Percentiles rank a stretch among this genome's conserved stretches.
phyloP scores from a whole-genome alignment of 1,139 yeast species.

The Schwanniomyces etchellsii region DNA sequence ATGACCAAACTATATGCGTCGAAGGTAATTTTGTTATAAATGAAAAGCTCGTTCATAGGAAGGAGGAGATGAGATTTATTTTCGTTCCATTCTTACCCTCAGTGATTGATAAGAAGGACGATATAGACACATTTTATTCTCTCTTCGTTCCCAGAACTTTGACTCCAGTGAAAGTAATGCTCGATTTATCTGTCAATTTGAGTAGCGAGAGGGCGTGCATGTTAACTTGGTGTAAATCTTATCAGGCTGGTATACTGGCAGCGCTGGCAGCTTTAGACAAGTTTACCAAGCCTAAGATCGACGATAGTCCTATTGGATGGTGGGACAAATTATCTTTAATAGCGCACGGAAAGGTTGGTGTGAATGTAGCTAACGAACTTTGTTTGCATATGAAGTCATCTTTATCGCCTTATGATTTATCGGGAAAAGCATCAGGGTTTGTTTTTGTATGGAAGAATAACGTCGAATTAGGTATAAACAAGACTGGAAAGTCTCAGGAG shows the following conservation, averaged over 20 bases:
- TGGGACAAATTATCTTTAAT: slow-evolving; percentile 47
- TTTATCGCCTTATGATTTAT: slow-evolving; percentile 66
- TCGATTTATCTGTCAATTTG: slow-evolving; percentile 30
- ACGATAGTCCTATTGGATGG: slow-evolving; percentile 81
- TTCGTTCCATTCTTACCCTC: slow-evolving; percentile 45
- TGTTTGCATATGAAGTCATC: slow-evolving; percentile 61
- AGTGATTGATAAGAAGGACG: slow-evolving; percentile 13
- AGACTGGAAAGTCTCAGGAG: slow-evolving; percentile 54
- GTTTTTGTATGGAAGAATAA: slow-evolving; percentile 71
- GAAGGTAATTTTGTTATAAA: slow-evolving; percentile 38
- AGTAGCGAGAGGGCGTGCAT: slow-evolving; percentile 35
- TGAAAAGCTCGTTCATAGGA: slow-evolving; percentile 29
- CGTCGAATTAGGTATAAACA: slow-evolving; percentile 57
- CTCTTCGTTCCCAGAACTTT: slow-evolving; percentile 38
- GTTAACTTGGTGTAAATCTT: slow-evolving; percentile 41
- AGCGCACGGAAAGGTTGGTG: slow-evolving; percentile 44
- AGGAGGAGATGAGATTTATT: slow-evolving; percentile 40
- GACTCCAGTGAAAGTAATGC: slow-evolving; percentile 39
- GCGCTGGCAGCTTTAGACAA: slow-evolving; percentile 41
- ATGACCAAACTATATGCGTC: slow-evolving; percentile 24
- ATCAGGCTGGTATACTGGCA: slow-evolving; percentile 34
- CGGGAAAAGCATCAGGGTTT: slow-evolving; percentile 73
- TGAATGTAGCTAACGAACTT: slow-evolving; percentile 48
- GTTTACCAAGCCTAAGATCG: slow-evolving; percentile 67
- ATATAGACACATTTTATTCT: slow-evolving; percentile 35